Conservation (phyloP, 208 protist species). For the Crithidia expoeki region DNA sequence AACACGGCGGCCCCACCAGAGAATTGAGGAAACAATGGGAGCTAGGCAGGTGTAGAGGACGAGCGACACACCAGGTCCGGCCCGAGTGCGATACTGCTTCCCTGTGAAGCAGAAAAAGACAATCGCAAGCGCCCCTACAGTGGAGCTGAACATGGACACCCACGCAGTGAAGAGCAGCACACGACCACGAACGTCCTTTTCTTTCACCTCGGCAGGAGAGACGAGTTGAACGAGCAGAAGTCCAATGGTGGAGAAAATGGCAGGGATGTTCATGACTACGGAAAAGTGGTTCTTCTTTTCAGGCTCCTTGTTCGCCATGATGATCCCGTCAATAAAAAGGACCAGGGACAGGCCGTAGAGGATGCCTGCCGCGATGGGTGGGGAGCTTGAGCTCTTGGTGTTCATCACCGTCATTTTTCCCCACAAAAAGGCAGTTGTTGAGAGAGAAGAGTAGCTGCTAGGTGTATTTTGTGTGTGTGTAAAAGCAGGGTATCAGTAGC, state of each 20-base stretch:
- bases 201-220: conserved; percentile 60
- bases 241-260: conserved; percentile 73
- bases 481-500: no score
- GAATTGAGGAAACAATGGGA: conserved; percentile 54
- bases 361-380: conserved; percentile 52
- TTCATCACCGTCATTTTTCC: conserved; percentile 7
- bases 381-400: conserved; percentile 15
- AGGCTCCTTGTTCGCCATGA: conserved; percentile 51
- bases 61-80: conserved; percentile 59
- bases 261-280: conserved; percentile 59
- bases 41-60: conserved; percentile 66
- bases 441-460: not conserved
- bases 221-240: conserved; percentile 64
- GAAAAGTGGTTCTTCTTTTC: conserved; percentile 43
- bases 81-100: conserved; percentile 40
- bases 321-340: conserved; percentile 61
- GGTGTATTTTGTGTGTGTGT: no score
- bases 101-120: conserved; percentile 59
- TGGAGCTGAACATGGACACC: conserved; percentile 70
- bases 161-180: conserved; percentile 76
- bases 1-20: conserved; percentile 70
- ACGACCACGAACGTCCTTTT: conserved; percentile 56
- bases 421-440: not conserved
- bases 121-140: conserved; percentile 52
- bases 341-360: conserved; percentile 63